Evolutionary conservation across 352 stramenopile species (phyloP), one percentile per base, ranked within the genome.

Genomic region (Peronospora belbahrii): DNA sequence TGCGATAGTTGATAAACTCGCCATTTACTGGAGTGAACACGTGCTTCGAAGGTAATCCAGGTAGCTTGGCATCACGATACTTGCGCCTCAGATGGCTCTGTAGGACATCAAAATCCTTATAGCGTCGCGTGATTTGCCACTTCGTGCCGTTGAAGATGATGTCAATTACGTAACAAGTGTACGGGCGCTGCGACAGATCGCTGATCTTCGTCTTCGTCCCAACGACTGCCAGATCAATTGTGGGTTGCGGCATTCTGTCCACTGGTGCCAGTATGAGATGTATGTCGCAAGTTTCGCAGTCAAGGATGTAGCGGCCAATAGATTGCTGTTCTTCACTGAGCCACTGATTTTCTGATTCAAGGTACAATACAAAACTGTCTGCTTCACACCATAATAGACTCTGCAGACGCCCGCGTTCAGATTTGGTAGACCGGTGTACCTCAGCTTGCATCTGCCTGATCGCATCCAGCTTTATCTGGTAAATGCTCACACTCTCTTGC

Each of bases 161-260:
- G 33, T 86, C 70, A 40, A 92, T 74, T 30, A 69, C 42, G 55
- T 92, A 92, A 23, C 56, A 56, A 0, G 79, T 91, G 49, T 84
- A 91, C 19, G 60, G 52, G 6, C 72, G 70, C 38, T 86, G 72
- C 2, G 79, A 85, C 0, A 92, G 54, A 46, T 92, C 80, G 47
- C 80, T 92, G 17, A 87, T 56, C 58, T 83, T 87, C 52, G 64
- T 87, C 45, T 82, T 81, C n/a, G 71, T 84, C n/a, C 52, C 44
- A 0, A 69, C 55, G 34, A 92, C 88, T 1, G 48, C 48, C 11
- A 92, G 42, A 32, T 83, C 43, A 17, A 89, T 59, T 15, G 62
- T 79, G 13, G 80, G 75, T 9, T 74, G 67, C 3, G 80, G 80
- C 74, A 88, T 86, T 28, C 48, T 42, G 42, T 78, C 76, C 13